These are phyloP conservation scores for Oehlia diaphana DNA, from an alignment of 192 early-diverging fungal genomes.

Conservation along the genomic window DNA sequence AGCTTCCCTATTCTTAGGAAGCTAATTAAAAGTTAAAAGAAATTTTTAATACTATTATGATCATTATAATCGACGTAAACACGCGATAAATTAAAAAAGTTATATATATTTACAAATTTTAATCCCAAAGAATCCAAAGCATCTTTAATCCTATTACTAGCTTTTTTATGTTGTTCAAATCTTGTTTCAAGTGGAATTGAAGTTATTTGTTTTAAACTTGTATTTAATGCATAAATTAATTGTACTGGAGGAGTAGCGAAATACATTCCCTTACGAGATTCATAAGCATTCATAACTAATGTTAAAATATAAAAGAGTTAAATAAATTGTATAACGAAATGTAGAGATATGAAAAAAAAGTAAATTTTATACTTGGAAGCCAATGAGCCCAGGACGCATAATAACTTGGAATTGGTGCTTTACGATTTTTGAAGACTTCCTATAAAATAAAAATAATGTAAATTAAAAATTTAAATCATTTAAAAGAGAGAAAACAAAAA, in stretches of 20 bases:
- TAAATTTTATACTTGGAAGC: conserved; percentile 67
- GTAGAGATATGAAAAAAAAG: not conserved
- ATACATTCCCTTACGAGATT: conserved; percentile 87
- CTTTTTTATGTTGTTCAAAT: conserved; percentile 76
- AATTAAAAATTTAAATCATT: not conserved
- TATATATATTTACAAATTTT: conserved; percentile 60
- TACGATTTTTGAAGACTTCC: conserved; percentile 65
- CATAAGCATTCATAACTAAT: conserved; percentile 91
- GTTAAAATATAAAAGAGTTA: not conserved
- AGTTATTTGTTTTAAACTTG: conserved; percentile 74
- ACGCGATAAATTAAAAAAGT: not conserved
- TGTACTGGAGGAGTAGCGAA: conserved; percentile 98
- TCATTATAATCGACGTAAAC: not conserved
- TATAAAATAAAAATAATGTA: not conserved
- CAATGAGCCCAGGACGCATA: conserved; percentile 92
- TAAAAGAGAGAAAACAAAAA: not conserved
- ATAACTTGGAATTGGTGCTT: conserved; percentile 82
- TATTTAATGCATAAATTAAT: conserved; percentile 84
- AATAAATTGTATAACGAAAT: not conserved
- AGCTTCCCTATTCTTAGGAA: conserved; percentile 47
- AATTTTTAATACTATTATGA: not conserved
- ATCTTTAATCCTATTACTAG: conserved; percentile 73
- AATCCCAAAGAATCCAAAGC: conserved; percentile 69
- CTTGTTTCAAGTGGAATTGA: conserved; percentile 70
- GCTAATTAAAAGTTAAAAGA: conserved; percentile 10